Base-by-base conservation (phyloP, 352 stramenopile species). In the Globisporangium middletonii region DNA sequence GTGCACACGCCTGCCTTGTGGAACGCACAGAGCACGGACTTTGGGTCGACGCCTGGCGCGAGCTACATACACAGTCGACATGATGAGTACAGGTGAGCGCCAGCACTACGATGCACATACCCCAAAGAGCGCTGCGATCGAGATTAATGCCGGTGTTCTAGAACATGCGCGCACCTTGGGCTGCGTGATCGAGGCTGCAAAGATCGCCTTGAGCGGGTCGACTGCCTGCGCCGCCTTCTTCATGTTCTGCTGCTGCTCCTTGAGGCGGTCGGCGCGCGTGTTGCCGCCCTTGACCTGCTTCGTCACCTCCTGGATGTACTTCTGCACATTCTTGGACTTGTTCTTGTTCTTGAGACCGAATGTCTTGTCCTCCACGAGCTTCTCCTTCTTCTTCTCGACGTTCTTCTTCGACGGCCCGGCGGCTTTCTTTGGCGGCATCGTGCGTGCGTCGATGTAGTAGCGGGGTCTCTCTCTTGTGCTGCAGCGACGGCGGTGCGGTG, bases 291-390 rank as follows among this genome's bases (percentile, higher is more conserved):
- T 95, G 52, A 93, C 86, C 67, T 96, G 85, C 62, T 96, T 96
- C 44, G 86, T 88, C 47, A 96, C 86, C 55, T 93, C 77, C 70
- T 93, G 74, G 52, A 97, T 90, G 72, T 93, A 96, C 68, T 95
- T 86, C 68, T 98, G 92, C 52, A 98, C 94, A 64, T 97, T 97
- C 62, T 97, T 97, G 67, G 76, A 95, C 79, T 99, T 99, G 73
- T 99, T 99, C 72, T 99, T 99, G 83, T 99, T 99, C 78, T 99
- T 99, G 27, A 99, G 79, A 28, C 97, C 97, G 65, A 99, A 99
- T 16, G 97, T 99, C 77, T 98, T 98, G 78, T 99, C 97, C 65
- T 99, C 97, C 42, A 99, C 68, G 19, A 81, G 63, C 77, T 98
- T 97, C 18, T 96, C 87, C 64, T 95, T 91, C 68, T 94, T 86